These are phyloP conservation scores for Venturia effusa DNA, from an alignment of 2,329 filamentous ascomycete species.

Conservation along the genomic window DNA sequence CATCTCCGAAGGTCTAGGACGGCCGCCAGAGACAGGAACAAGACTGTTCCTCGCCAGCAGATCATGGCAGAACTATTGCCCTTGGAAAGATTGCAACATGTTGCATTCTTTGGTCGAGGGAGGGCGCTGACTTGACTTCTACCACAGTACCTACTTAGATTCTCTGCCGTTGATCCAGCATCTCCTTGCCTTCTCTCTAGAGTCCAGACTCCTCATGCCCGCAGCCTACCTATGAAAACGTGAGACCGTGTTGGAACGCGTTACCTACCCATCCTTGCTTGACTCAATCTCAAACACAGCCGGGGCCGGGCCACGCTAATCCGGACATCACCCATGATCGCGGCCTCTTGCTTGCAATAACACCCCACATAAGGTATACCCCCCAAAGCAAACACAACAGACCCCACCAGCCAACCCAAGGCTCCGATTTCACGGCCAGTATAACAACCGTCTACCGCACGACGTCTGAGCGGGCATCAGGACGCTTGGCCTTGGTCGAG, in stretches of 20 bases:
- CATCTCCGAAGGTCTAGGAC: not conserved
- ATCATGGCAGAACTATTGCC: not conserved
- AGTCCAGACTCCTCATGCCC: too few species aligned
- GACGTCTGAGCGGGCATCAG: not conserved
- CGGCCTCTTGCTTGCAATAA: not conserved
- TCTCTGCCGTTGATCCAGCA: not conserved
- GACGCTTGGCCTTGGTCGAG: not conserved
- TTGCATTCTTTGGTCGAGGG: not conserved
- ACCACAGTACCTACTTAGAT: too few species aligned
- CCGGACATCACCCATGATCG: not conserved
- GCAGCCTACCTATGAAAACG: not conserved
- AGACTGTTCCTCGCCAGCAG: not conserved
- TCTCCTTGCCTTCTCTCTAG: not conserved
- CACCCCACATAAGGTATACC: slow-evolving; percentile 1
- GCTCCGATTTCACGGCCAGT: not conserved
- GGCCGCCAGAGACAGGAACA: not conserved
- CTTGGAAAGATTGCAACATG: too few species aligned
- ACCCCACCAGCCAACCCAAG: not conserved
- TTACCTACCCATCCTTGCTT: not conserved
- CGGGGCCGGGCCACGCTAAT: not conserved
- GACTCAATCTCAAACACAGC: not conserved
- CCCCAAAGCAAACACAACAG: not conserved
- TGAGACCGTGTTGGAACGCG: not conserved
- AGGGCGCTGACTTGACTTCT: not conserved
- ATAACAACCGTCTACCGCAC: not conserved